These are phyloP conservation scores for Teratosphaeriaceae sp. DNA, from an alignment of 2,329 filamentous ascomycete genomes.

Conservation along the genomic window DNA sequence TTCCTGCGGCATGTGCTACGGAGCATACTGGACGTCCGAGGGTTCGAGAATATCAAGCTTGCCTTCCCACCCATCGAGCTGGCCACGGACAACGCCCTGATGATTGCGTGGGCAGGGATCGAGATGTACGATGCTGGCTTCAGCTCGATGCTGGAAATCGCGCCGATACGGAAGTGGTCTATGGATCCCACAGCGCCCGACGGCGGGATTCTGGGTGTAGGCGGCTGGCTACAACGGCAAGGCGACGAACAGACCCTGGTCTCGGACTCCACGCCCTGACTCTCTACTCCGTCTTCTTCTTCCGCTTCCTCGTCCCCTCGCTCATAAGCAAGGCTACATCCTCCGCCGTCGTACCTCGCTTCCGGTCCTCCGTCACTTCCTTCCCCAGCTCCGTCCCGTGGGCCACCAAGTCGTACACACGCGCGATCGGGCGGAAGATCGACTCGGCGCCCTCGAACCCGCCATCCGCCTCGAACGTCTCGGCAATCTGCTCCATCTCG, in stretches of 20 bases:
- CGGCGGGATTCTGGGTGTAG: slow-evolving; percentile 60
- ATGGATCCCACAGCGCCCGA: slow-evolving; percentile 57
- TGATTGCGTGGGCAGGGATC: slow-evolving; percentile 91
- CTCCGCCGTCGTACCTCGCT: slow-evolving; percentile 50
- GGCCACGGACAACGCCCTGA: slow-evolving; percentile 94
- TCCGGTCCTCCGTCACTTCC: slow-evolving; percentile 52
- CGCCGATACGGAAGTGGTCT: slow-evolving; percentile 63
- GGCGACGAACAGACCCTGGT: background rate
- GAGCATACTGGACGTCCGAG: slow-evolving; percentile 58
- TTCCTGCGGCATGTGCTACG: slow-evolving; percentile 62
- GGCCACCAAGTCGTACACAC: slow-evolving; percentile 55
- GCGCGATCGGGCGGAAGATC: slow-evolving; percentile 55
- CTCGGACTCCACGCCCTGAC: too few species aligned
- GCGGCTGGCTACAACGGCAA: slow-evolving; percentile 40
- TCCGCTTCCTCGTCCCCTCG: slow-evolving; percentile 45
- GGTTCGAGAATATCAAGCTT: slow-evolving; percentile 55
- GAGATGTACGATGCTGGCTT: slow-evolving; percentile 86
- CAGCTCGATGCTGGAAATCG: slow-evolving; percentile 53
- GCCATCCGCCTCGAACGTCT: slow-evolving; percentile 58
- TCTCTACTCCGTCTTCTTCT: slow-evolving; percentile 30
- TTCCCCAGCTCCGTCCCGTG: slow-evolving; percentile 54
- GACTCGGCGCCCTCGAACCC: slow-evolving; percentile 25
- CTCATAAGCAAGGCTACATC: slow-evolving; percentile 45
- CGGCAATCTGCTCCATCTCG: slow-evolving; percentile 71
- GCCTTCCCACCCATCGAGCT: slow-evolving; percentile 67